Evolutionary conservation across 352 stramenopile species (phyloP), one percentile per base, ranked within the genome.

Genomic region (Pythium aquatile): DNA sequence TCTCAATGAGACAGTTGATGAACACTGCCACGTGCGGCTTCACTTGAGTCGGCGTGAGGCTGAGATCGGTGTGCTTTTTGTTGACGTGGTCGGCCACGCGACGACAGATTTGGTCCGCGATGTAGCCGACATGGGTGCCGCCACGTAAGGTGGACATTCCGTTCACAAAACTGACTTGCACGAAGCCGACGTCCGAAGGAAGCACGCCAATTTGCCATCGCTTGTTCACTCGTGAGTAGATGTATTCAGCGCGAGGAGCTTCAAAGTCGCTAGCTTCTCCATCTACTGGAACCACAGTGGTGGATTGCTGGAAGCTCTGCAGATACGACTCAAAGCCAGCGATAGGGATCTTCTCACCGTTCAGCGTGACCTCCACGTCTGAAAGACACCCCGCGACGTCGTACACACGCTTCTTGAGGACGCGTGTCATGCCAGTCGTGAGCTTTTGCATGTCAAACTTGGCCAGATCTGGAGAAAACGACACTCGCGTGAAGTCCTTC

Each of bases 101-200:
- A 28, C 83, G 77, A 30, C 80, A 90, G 26, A 96, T 78, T 62
- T 94, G 87, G 44, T 96, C 87, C 9, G 75, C 73, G 9, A 96
- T 69, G 54, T 97, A 97, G 54, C 90, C 86, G 24, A 99, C 96
- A 72, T 99, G 98, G 2, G 81, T 92, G 35, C 98, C 98, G 48
- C 98, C 98, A 61, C 98, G 98, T 20, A 90, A 87, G 17, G 98
- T 99, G 29, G 85, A 97, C 79, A 99, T 99, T 33, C 95, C 93
- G 70, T 99, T 99, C 5, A 99, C 98, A 77, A 99, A 99, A 55
- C 94, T 99, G 55, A 99, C 90, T 74, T 99, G 96, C 51, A 98
- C 82, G 66, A 98, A 98, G 48, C 90, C 86, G 10, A 96, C 87
- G 58, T 98, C 94, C 0, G 88, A 96, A 3, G 88, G 77, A 44